Percentiles rank a stretch among this genome's conserved stretches.
These are phyloP conservation scores for Alloteropsis angusta DNA, from an alignment of 202 grass and related monocot species.

Conservation along the genomic window DNA sequence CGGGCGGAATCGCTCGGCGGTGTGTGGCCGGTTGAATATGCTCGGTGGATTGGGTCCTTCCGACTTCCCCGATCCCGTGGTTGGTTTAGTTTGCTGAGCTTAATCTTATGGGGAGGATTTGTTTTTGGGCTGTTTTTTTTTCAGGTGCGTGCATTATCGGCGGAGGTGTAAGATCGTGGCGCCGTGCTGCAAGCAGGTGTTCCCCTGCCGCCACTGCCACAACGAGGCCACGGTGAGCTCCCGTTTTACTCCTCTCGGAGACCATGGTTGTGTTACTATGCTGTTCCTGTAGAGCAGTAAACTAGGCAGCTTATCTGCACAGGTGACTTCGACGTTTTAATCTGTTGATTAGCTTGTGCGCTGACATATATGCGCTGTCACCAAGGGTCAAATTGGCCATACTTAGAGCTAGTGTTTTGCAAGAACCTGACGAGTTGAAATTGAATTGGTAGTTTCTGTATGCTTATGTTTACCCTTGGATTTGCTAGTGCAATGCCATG, in stretches of 20 bases:
- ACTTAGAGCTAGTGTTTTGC: background rate
- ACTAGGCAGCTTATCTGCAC: background rate
- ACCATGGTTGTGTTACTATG: background rate
- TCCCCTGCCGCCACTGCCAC: conserved; percentile 90
- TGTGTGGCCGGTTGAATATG: background rate
- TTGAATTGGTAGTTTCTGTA: background rate
- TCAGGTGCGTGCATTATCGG: conserved; percentile 80
- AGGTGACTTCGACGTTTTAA: background rate
- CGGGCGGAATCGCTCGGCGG: background rate
- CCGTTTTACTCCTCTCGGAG: no score
- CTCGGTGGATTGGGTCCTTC: background rate
- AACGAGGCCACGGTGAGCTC: conserved; percentile 70
- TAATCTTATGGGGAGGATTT: background rate
- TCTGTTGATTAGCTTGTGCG: background rate
- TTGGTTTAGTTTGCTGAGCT: background rate
- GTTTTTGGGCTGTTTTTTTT: background rate
- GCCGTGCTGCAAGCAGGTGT: conserved; percentile 78
- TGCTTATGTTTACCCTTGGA: background rate
- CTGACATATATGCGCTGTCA: background rate
- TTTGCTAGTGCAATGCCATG: background rate
- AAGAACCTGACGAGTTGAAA: background rate
- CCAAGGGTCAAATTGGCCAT: background rate
- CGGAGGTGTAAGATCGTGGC: conserved; percentile 95
- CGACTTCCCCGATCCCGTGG: background rate
- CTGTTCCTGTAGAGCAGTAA: background rate